Percentiles rank a stretch among this genome's conserved stretches.
Evolutionary conservation across 805 yeast genomes (phyloP).

Genomic region (Candida saitoana): DNA sequence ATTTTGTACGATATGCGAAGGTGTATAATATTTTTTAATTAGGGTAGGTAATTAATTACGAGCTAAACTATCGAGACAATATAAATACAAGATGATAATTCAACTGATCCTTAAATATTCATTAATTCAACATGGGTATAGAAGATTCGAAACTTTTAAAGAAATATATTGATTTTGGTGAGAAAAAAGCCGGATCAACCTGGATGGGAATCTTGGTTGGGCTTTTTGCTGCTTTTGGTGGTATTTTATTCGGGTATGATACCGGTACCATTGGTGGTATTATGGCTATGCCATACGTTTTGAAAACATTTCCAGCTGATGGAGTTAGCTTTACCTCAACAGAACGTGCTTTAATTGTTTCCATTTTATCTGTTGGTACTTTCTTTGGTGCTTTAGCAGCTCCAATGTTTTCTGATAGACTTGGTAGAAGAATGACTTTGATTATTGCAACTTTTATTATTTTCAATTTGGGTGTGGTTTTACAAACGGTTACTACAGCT

Average conservation of each 20-base stretch:
- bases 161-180: conserved; percentile 41
- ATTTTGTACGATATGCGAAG: too few relatives aligned
- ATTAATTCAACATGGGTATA: conserved; percentile 36
- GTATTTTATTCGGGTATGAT: conserved; percentile 40
- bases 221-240: conserved; percentile 39
- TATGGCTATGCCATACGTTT: conserved; percentile 37
- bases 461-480: conserved; percentile 34
- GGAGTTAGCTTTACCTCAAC: conserved; percentile 12
- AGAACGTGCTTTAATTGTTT: conserved; percentile 23
- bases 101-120: too few relatives aligned
- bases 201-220: conserved; percentile 39
- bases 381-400: conserved; percentile 38
- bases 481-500: conserved; percentile 33
- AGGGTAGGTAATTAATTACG: too few relatives aligned
- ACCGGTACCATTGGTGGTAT: conserved; percentile 43
- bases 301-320: conserved; percentile 15
- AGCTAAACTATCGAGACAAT: too few relatives aligned
- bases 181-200: conserved; percentile 45
- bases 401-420: conserved; percentile 32
- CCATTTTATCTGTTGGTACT: conserved; percentile 37
- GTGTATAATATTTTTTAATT: too few relatives aligned
- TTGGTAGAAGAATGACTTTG: conserved; percentile 39
- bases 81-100: too few relatives aligned
- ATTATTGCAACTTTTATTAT: conserved; percentile 29
- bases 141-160: conserved; percentile 30